Base-by-base conservation (phyloP, 352 stramenopile species). In the Phytophthora niederhauseri region DNA sequence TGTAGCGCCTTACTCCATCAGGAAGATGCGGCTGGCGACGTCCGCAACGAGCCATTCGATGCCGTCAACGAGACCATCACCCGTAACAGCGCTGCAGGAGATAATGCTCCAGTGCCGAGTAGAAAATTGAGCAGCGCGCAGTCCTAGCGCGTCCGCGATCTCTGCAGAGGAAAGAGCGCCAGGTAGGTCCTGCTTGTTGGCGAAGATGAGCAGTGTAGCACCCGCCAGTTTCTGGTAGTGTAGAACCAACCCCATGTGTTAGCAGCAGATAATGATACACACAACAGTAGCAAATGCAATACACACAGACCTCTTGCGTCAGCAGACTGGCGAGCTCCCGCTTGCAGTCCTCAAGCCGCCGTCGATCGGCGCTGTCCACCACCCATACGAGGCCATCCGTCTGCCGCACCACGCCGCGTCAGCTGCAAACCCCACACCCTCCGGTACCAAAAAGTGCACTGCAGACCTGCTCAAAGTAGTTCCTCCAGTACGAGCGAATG, bases 381-480 rank as follows among this genome's bases (percentile, higher is more conserved):
- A 99, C 98, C 97, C 97, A 99, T 62, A 99, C 96, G 41, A 99
- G 76, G 7, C 97, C 98, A 76, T 99, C 98, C n/a, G 98, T 99
- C 80, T 96, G 50, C 4, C 24, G 17, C 20, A 15, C 15, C 7
- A 48, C 43, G 57, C 8, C 57, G 14, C 4, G 24, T 61, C 12
- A 71, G 20, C 20, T 45, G 12, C 36, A 8, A 19, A 15, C 30
- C 12, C 1, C 3, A 19, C n/a, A 8, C 20, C 11, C 30, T 14
- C 12, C 31, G 53, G 1, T 14, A 28, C 9, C 7, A 19, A 61
- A 8, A 15, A n/a, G 8, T 30, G n/a, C 64, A 11, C 30, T 12
- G 30, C 30, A 34, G 30, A 72, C 68, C 77, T 98, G 81, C 84
- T 99, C 98, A 78, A 99, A 99, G 84, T 99, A 99, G 85, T 99